A percentile compares a stretch with the other conserved stretches of the same genome.
Conservation (phyloP, 345 rosid genomes). For the Euphorbia tirucalli region DNA sequence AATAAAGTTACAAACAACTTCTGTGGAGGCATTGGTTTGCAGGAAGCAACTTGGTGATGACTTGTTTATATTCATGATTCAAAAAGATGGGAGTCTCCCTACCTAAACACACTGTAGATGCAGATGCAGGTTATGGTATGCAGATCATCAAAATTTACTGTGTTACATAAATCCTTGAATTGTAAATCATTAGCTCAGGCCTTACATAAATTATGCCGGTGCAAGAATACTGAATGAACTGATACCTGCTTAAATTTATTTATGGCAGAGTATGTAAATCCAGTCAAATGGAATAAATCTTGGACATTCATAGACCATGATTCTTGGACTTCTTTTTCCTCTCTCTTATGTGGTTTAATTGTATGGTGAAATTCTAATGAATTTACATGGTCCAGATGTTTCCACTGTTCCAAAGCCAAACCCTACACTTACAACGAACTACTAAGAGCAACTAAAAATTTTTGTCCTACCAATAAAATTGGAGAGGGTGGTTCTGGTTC, state of each 20-base stretch:
- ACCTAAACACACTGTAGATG: conserved; percentile 22
- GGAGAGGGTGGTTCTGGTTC: conserved; percentile 76
- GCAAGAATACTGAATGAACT: not conserved
- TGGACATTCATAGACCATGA: not conserved
- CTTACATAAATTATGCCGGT: conserved; percentile 1
- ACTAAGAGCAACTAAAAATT: conserved; percentile 47
- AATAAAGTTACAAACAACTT: not conserved
- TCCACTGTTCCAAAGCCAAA: conserved; percentile 40
- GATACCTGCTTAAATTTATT: not conserved
- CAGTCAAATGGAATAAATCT: not conserved
- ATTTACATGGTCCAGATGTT: conserved; percentile 39
- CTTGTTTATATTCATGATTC: conserved; percentile 32
- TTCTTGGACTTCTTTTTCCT: not conserved
- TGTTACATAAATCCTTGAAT: too few relatives aligned
- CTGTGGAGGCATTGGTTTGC: conserved; percentile 11
- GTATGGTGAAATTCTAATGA: conserved; percentile 8
- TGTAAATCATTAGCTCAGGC: too few relatives aligned
- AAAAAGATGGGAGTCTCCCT: conserved; percentile 29
- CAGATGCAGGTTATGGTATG: conserved; percentile 57
- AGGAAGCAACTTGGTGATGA: conserved; percentile 31
- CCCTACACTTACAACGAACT: conserved; percentile 49
- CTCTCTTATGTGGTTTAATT: not conserved
- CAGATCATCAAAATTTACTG: conserved; percentile 1
- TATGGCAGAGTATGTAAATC: not conserved
- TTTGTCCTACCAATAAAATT: conserved; percentile 48